phyloP scores from a whole-genome alignment of 73 alveolate species.

The Paramecium biaurelia region DNA sequence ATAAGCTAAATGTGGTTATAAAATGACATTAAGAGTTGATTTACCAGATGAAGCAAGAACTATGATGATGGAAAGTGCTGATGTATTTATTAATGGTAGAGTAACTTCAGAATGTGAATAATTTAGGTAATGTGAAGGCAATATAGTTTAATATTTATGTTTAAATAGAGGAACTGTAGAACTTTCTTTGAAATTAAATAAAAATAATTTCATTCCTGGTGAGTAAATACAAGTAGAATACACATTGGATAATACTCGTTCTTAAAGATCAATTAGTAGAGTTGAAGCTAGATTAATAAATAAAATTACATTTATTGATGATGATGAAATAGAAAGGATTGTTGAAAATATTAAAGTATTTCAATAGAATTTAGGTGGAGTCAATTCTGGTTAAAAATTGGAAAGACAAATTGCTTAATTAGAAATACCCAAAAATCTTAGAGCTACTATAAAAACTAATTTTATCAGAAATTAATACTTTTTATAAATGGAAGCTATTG shows the following conservation, averaged over 20 bases:
- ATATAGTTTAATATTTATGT: slow-evolving; percentile 17
- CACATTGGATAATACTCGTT: slow-evolving; percentile 16
- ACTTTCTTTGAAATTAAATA: not conserved
- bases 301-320: slow-evolving; percentile 38
- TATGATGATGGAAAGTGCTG: not conserved
- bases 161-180: slow-evolving; percentile 47
- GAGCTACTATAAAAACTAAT: not conserved
- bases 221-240: not conserved
- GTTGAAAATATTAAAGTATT: not conserved
- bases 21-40: not conserved
- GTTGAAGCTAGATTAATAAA: slow-evolving; percentile 17
- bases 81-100: slow-evolving; percentile 20
- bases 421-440: not conserved
- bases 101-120: not conserved
- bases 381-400: not conserved
- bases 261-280: not conserved
- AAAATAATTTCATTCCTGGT: slow-evolving; percentile 39
- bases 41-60: not conserved
- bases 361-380: not conserved
- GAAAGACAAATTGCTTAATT: not conserved
- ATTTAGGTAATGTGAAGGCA: slow-evolving; percentile 22
- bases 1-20: not conserved
- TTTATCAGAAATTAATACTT: slow-evolving; percentile 26
- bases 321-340: slow-evolving; percentile 39
- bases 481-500: slow-evolving; percentile 35